Conservation (phyloP, 148 eudicot genomes). For the Salicornia ramosissima region DNA sequence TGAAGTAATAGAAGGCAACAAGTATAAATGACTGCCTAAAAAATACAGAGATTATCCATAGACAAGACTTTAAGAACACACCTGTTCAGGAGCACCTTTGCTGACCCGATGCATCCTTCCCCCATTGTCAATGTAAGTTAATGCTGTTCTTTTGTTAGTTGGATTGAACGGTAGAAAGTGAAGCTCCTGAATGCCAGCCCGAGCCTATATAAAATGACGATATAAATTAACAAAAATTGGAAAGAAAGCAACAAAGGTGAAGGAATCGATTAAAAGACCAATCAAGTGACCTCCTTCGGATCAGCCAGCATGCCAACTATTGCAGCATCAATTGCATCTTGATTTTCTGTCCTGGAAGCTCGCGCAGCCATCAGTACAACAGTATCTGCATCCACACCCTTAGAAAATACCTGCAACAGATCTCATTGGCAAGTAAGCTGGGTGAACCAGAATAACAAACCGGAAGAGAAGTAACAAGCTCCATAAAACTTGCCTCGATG, state of each 20-base stretch:
- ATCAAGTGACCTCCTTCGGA: slow-evolving; percentile 74
- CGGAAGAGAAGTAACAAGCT: not conserved
- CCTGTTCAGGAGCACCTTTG: slow-evolving; percentile 99
- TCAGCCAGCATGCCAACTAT: slow-evolving; percentile 93
- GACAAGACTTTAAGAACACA: slow-evolving; percentile 20
- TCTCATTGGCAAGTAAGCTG: slow-evolving; percentile 1
- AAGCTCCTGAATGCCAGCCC: slow-evolving; percentile 86
- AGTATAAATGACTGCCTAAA: slow-evolving; percentile 1
- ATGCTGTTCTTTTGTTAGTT: slow-evolving; percentile 93
- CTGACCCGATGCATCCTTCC: slow-evolving; percentile 96
- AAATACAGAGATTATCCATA: not conserved
- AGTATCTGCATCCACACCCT: slow-evolving; percentile 81
- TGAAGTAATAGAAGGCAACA: slow-evolving; percentile 14
- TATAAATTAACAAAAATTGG: slow-evolving; percentile 13
- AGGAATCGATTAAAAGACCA: not conserved
- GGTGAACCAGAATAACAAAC: not conserved
- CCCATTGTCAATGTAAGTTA: slow-evolving; percentile 78
- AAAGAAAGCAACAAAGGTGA: not conserved
- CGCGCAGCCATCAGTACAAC: slow-evolving; percentile 99
- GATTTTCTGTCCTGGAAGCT: slow-evolving; percentile 90
- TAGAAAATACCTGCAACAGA: slow-evolving; percentile 70
- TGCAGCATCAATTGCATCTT: slow-evolving; percentile 98
- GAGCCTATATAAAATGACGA: slow-evolving; percentile 51
- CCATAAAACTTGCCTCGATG: slow-evolving; percentile 51
- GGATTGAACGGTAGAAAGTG: slow-evolving; percentile 98